Base-by-base conservation (phyloP, 1,284 basidiomycete genomes). In the Ganoderma sinense region DNA sequence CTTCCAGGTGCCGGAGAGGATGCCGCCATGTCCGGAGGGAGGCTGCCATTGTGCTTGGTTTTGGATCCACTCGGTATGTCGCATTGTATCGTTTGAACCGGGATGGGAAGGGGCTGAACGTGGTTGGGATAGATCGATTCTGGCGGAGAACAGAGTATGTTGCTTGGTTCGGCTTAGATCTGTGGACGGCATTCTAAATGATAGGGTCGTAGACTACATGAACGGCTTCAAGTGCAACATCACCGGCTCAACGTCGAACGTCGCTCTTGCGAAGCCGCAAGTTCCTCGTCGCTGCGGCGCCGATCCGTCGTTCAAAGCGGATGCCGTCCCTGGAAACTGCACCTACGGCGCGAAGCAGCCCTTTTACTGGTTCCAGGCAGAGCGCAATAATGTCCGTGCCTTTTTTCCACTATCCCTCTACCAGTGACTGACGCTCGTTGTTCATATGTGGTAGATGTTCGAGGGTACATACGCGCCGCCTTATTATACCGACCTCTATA, bases 221-320 rank as follows among this genome's bases (percentile, higher is more conserved):
- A 91, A 86, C 62, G 88, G 89, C 26, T 94, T 93, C 85, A 87
- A 88, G 72, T 94, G 93, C 83, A 86, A 87, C 51, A 81, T 94
- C 56, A 88, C 88, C 0, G 84, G 85, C 56, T 82, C 89, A 0
- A 86, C 82, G 2, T 88, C 88, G n/a, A 82, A 74, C 6, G 83
- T 86, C 2, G 79, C 85, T 0, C 77, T 92, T 33, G 88, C 87
- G 6, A 82, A 83, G 31, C 81, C 90, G n/a, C 78, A 85, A 67
- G 76, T 87, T 13, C 78, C 87, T 48, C 84, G 86, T 31, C 85
- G 88, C 55, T 92, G 91, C 70, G 90, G 89, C 6, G 82, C 84
- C 1, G 90, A 91, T 70, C 81, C 83, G 0, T 74, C 76, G 1
- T 67, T 65, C 31, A 84, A 82, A 69, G 71, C 78, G 0, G 74